These are phyloP conservation scores for Sarcodon sp. DNA, from an alignment of 768 basidiomycete genomes.

Conservation along the genomic window DNA sequence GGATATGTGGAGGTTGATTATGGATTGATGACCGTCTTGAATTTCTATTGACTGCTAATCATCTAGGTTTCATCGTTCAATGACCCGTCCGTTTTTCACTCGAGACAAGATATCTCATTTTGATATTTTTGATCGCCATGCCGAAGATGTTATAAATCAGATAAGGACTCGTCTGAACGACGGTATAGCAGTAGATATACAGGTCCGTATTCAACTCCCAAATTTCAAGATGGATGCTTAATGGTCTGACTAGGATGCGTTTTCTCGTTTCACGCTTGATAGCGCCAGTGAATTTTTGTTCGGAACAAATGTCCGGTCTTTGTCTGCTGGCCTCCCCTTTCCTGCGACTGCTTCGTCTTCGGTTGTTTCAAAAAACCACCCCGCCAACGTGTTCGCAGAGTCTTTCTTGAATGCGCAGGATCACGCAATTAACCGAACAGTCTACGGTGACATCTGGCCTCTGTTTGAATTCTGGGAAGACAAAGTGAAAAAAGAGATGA, in stretches of 20 bases:
- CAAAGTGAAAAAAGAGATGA: slow-evolving; percentile 21
- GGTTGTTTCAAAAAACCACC: slow-evolving; percentile 14
- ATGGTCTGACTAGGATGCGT: too few species aligned
- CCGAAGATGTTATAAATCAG: slow-evolving; percentile 25
- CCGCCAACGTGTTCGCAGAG: slow-evolving; percentile 21
- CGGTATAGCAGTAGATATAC: slow-evolving; percentile 18
- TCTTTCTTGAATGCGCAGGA: slow-evolving; percentile 27
- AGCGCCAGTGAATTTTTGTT: slow-evolving; percentile 16
- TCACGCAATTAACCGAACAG: slow-evolving; percentile 16
- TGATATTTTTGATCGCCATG: slow-evolving; percentile 44
- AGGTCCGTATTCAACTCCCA: background rate
- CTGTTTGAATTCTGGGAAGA: slow-evolving; percentile 32
- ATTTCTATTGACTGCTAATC: slow-evolving; percentile 4
- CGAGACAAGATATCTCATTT: slow-evolving; percentile 47
- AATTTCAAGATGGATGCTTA: too few species aligned
- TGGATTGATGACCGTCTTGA: background rate
- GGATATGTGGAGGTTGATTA: slow-evolving; percentile 34
- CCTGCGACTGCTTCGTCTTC: slow-evolving; percentile 15
- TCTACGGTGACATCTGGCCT: slow-evolving; percentile 30
- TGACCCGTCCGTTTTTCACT: slow-evolving; percentile 55
- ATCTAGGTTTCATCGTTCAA: slow-evolving; percentile 45
- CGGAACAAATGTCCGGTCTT: slow-evolving; percentile 25
- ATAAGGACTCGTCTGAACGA: slow-evolving; percentile 13
- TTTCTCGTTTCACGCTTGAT: background rate
- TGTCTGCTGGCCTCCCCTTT: slow-evolving; percentile 22